Percentiles rank a stretch among this genome's conserved stretches.
phyloP scores from a whole-genome alignment of 2,329 filamentous ascomycete genomes.

The Diaporthe citriasiana region DNA sequence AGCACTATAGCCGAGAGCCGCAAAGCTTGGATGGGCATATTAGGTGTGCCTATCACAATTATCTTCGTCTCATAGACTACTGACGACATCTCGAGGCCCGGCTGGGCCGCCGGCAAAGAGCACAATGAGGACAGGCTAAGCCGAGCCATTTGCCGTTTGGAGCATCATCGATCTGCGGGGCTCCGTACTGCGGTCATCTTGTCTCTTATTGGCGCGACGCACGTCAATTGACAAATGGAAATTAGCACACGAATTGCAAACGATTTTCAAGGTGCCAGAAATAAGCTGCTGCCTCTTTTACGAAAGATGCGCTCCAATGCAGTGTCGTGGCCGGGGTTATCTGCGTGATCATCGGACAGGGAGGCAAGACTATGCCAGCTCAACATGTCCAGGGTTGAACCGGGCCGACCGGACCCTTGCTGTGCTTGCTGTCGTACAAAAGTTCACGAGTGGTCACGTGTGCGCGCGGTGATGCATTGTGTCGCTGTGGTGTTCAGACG shows the following conservation, averaged over 20 bases:
- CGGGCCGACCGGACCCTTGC: slow-evolving; percentile 24
- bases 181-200: slow-evolving; percentile 21
- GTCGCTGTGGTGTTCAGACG: slow-evolving; percentile 37
- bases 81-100: background rate
- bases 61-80: background rate
- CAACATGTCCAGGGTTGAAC: slow-evolving; percentile 6
- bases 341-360: slow-evolving; percentile 15
- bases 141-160: slow-evolving; percentile 28
- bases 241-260: slow-evolving; percentile 21
- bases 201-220: slow-evolving; percentile 27
- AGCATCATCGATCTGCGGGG: slow-evolving; percentile 14
- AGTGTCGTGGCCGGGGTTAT: slow-evolving; percentile 15
- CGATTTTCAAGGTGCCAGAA: background rate
- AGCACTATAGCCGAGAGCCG: slow-evolving; percentile 1
- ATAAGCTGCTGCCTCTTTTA: slow-evolving; percentile 4
- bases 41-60: slow-evolving; percentile 5
- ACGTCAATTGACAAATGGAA: slow-evolving; percentile 24
- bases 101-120: slow-evolving; percentile 32
- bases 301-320: slow-evolving; percentile 31
- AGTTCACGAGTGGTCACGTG: slow-evolving; percentile 38
- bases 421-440: slow-evolving; percentile 26
- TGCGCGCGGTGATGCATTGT: slow-evolving; percentile 37
- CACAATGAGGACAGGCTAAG: slow-evolving; percentile 8
- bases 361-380: slow-evolving; percentile 12
- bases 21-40: background rate